A percentile compares a stretch with the other conserved stretches of the same genome.
phyloP scores from a whole-genome alignment of 2,329 filamentous ascomycete species.

The Colletotrichum sp. region DNA sequence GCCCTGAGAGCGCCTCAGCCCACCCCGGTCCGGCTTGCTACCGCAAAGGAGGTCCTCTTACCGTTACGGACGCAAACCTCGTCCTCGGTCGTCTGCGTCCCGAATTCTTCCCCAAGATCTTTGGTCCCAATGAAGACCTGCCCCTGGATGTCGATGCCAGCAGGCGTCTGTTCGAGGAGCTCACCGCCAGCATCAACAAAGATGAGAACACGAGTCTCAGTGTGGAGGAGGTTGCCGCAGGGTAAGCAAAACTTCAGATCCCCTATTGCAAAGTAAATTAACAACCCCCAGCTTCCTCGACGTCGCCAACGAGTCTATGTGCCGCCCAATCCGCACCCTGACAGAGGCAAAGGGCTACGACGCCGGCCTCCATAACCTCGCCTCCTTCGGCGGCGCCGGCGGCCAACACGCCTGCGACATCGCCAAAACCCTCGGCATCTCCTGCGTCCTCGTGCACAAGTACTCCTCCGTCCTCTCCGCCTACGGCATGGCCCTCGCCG shows the following conservation, averaged over 20 bases:
- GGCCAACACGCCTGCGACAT: slow-evolving; percentile 48
- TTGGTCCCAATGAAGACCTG: slow-evolving; percentile 70
- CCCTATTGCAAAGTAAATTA: neutral
- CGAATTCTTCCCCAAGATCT: slow-evolving; percentile 76
- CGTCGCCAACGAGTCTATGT: slow-evolving; percentile 41
- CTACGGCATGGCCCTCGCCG: slow-evolving; percentile 45
- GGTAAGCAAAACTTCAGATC: too few species aligned
- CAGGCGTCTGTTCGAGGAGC: slow-evolving; percentile 43
- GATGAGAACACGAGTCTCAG: slow-evolving; percentile 30
- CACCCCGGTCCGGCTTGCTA: slow-evolving; percentile 77
- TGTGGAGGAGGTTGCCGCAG: slow-evolving; percentile 51
- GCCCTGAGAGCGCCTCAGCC: slow-evolving; percentile 73
- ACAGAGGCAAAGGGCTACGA: slow-evolving; percentile 40
- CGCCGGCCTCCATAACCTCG: slow-evolving; percentile 37
- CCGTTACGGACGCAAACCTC: slow-evolving; percentile 75
- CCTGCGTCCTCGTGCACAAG: slow-evolving; percentile 40
- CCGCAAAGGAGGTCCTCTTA: slow-evolving; percentile 71
- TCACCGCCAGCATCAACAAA: slow-evolving; percentile 47
- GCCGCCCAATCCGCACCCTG: slow-evolving; percentile 37
- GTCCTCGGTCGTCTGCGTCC: slow-evolving; percentile 65
- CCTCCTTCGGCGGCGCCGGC: slow-evolving; percentile 37
- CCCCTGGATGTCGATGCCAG: slow-evolving; percentile 47
- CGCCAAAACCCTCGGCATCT: slow-evolving; percentile 39
- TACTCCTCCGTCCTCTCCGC: slow-evolving; percentile 38
- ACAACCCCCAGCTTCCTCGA: slow-evolving; percentile 30